Base-by-base conservation (phyloP, 768 basidiomycete species). In the Lanmaoa rubissima region DNA sequence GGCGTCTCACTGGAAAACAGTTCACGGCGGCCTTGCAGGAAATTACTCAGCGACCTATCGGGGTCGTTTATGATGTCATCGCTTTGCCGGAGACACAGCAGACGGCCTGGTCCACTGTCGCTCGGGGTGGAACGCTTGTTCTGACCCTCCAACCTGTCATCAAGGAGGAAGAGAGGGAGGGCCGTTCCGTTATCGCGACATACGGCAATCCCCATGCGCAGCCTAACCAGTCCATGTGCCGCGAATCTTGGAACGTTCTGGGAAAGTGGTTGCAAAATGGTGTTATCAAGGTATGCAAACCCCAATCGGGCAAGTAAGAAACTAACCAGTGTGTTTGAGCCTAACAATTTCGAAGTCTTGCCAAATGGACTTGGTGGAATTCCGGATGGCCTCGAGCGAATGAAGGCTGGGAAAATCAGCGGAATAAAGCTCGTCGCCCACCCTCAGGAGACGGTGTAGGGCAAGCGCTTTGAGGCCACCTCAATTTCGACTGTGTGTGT, bases 371-470 rank as follows among this genome's bases (percentile, higher is more conserved):
- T 82, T 1, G 54, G 62, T 9, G 79, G 73, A 10, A 70, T 81
- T 10, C 40, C 54, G 0, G 69, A 51, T 11, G 79, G 75, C 2
- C 60, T 82, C 31, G 66, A 74, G 44, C 65, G 64, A 57, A 42
- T 81, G 62, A 67, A 65, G 63, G 57, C 58, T 3, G 70, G 74
- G 10, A 53, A 75, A 52, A 69, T 80, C 32, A 79, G 77, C n/a
- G 79, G 75, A 5, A 63, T 57, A 16, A 82, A 82, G 62, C 61
- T 82, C 19, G 70, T 82, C 10, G 75, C 57, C 1, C 74, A 66
- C 51, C 79, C 78, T 17, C 73, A 73, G 54, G 75, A 79, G 39
- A 74, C 73, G 8, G 57, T 41, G 50, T 71, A 49, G 19, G 24
- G 32, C 24, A 14, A 48, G 8, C 9, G 31, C 7, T 36, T 39